Conservation (phyloP, 1,139 yeast genomes). For the Candida frijolesensis region DNA sequence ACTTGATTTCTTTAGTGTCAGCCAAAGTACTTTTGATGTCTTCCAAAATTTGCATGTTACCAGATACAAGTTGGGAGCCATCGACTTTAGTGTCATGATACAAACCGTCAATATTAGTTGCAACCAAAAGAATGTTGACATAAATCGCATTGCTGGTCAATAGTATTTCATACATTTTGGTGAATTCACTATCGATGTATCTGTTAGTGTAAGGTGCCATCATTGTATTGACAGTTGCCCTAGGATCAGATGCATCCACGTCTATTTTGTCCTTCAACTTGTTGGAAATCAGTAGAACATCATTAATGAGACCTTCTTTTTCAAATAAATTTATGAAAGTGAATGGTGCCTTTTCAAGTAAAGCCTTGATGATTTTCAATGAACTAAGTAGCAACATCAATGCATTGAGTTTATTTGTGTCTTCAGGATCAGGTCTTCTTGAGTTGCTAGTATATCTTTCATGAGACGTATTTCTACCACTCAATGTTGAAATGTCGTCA, state of each 20-base stretch:
- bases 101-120: slow-evolving; percentile 23
- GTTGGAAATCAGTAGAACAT: slow-evolving; percentile 35
- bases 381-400: slow-evolving; percentile 55
- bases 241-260: slow-evolving; percentile 12
- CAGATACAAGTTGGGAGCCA: slow-evolving; percentile 17
- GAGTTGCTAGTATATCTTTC: neutral
- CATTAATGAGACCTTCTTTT: slow-evolving; percentile 72
- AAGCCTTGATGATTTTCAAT: slow-evolving; percentile 26
- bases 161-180: slow-evolving; percentile 30
- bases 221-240: slow-evolving; percentile 10
- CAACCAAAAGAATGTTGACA: slow-evolving; percentile 20
- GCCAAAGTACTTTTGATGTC: slow-evolving; percentile 20
- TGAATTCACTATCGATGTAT: slow-evolving; percentile 36
- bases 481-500: slow-evolving; percentile 7
- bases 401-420: slow-evolving; percentile 22
- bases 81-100: slow-evolving; percentile 21
- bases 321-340: slow-evolving; percentile 53
- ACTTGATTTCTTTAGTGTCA: slow-evolving; percentile 12
- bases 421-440: slow-evolving; percentile 13
- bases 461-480: neutral
- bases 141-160: slow-evolving; percentile 23
- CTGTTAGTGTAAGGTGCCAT: slow-evolving; percentile 25
- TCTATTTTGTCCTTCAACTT: slow-evolving; percentile 15
- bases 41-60: slow-evolving; percentile 21
- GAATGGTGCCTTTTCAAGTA: slow-evolving; percentile 48